phyloP scores from a whole-genome alignment of 78 protist genomes.

The Emiliania huxleyi region DNA sequence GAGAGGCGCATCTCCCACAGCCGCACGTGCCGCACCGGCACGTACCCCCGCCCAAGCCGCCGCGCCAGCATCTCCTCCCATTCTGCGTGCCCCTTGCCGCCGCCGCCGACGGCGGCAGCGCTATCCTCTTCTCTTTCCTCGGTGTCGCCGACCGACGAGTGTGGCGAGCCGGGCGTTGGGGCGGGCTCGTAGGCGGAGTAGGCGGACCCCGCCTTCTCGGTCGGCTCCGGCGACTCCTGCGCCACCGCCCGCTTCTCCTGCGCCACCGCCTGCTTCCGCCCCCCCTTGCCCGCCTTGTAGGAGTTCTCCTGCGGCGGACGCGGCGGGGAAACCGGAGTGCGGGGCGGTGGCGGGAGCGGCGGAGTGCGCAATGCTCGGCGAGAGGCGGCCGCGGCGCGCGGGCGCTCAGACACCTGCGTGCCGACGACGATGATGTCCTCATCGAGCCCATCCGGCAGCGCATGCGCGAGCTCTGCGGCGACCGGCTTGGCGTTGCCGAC shows the following conservation, averaged over 20 bases:
- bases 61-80: not conserved
- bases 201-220: not conserved
- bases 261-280: not conserved
- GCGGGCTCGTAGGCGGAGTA: no score
- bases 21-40: not conserved
- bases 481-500: slow-evolving; percentile 27
- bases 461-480: not conserved
- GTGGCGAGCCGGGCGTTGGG: no score
- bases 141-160: not conserved
- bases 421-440: not conserved
- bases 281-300: no score
- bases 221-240: not conserved
- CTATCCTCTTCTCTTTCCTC: not conserved
- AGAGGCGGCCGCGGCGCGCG: not conserved
- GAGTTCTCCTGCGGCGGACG: not conserved
- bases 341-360: not conserved
- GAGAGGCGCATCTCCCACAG: slow-evolving; percentile 37
- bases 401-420: not conserved
- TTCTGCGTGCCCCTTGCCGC: not conserved
- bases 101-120: not conserved
- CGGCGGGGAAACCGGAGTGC: not conserved
- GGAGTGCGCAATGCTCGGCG: no score
- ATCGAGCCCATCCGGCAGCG: not conserved
- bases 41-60: not conserved
- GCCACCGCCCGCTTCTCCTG: not conserved